Base-by-base conservation (phyloP, 2,329 filamentous ascomycete species). In the Ophiostoma himal-ulmi region DNA sequence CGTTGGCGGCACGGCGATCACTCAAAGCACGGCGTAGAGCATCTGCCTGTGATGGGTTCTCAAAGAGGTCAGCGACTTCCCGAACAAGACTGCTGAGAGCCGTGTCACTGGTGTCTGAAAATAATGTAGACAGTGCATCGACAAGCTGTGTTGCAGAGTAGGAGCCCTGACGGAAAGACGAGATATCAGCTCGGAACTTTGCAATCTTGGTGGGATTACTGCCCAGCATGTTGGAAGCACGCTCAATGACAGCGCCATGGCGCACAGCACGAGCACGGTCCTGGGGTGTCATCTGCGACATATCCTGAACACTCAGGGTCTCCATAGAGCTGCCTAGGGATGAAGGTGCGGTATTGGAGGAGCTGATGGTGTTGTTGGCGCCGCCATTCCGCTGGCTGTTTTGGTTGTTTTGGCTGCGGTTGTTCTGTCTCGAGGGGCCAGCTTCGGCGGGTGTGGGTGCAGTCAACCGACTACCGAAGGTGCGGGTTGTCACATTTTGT, bases 31-130 rank as follows among this genome's bases (percentile, higher is more conserved):
- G 90, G 36, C 93, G 86, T 3, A 99, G 82, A 0, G 83, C 84
- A 69, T 90, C 89, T 1, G 88, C 88, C 77, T 96, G 97, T 22
- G 79, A 78, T 68, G 90, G 85, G 75, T 96, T 90, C 75, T 99
- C 94, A 75, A 95, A 98, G 13, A 99, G 88, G 69, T 98, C 94
- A 5, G 94, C 91, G 3, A 97, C 86, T 77, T 99, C 95, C 72
- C 94, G 91, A 73, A 98, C 86, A 0, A 99, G 85, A 36, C 94
- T 97, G 17, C 94, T 94, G 0, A 99, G 83, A 37, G 96, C 91
- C 17, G 88, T 87, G 8, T 92, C 90, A 0, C 91, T 88, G 0
- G 91, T 91, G 77, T 96, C 90, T 26, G 82, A 83, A 74, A 97
- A 97, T 4, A 97, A 84, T 0, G 90, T 86, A 77, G 97, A 96